phyloP scores from a whole-genome alignment of 2,329 filamentous ascomycete genomes.

The Monilinia fructigena region DNA sequence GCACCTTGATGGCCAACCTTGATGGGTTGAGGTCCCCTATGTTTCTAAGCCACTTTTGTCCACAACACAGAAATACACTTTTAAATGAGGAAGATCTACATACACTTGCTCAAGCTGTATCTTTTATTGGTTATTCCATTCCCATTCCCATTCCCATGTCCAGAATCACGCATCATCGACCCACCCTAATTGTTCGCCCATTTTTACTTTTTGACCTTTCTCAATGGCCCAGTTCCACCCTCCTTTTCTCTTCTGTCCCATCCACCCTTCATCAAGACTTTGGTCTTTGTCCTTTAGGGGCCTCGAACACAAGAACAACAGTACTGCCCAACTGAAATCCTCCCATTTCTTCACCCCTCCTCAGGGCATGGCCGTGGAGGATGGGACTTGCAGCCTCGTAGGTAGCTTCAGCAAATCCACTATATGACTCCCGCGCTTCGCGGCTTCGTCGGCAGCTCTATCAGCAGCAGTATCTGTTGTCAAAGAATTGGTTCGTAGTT shows the following conservation, averaged over 20 bases:
- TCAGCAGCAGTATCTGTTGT: constrained; percentile 92
- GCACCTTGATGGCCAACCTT: constrained; percentile 26
- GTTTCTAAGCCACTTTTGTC: not conserved
- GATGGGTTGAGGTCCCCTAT: constrained; percentile 9
- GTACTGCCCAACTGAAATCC: constrained; percentile 96
- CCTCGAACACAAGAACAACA: constrained; percentile 94
- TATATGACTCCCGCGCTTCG: constrained; percentile 75
- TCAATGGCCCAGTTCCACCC: constrained; percentile 87
- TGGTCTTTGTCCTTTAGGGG: constrained; percentile 63
- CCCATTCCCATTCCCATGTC: not conserved
- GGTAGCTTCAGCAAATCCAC: constrained; percentile 89
- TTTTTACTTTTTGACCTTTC: constrained; percentile 83
- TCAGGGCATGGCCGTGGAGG: constrained; percentile 78
- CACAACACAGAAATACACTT: not conserved
- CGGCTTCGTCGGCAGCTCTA: constrained; percentile 76
- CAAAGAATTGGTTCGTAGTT: constrained; percentile 88
- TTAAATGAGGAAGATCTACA: constrained; percentile 3
- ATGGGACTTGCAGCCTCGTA: constrained; percentile 76
- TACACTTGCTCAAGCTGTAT: not conserved
- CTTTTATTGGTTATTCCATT: not conserved
- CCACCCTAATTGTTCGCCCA: constrained; percentile 81
- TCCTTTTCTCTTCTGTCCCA: constrained; percentile 53
- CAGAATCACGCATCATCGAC: constrained; percentile 53
- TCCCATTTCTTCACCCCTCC: constrained; percentile 93
- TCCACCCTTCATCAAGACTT: constrained; percentile 62